Conservation (phyloP, 1,139 yeast genomes). For the Suhomyces taliae region DNA sequence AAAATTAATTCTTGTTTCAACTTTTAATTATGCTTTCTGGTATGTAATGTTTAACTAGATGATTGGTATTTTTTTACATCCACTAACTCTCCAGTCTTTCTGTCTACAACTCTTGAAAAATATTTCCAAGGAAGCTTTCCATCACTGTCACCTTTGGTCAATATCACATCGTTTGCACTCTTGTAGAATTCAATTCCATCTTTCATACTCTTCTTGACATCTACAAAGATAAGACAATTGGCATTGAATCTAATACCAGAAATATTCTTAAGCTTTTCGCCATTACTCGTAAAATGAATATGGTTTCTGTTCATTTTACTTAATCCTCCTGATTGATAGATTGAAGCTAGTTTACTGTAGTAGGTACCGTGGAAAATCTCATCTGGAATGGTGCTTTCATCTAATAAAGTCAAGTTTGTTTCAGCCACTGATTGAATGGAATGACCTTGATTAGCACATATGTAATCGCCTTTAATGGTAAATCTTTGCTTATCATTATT, state of each 20-base stretch:
- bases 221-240: constrained; percentile 62
- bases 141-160: constrained; percentile 58
- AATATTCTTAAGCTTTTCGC: constrained; percentile 35
- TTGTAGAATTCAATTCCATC: constrained; percentile 57
- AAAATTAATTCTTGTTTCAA: no score
- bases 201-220: constrained; percentile 46
- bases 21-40: no score
- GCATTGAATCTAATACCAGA: constrained; percentile 74
- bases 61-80: constrained; percentile 8
- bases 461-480: constrained; percentile 34
- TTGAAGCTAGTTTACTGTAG: constrained; percentile 45
- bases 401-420: constrained; percentile 41
- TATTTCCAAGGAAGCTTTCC: constrained; percentile 52
- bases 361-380: constrained; percentile 81
- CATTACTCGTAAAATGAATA: constrained; percentile 67
- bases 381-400: constrained; percentile 22
- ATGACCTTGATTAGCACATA: constrained; percentile 95
- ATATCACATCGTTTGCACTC: constrained; percentile 73
- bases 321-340: constrained; percentile 58
- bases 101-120: constrained; percentile 40
- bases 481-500: constrained; percentile 73
- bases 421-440: constrained; percentile 52
- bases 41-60: no score
- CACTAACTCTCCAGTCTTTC: constrained; percentile 15
- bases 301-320: constrained; percentile 76